Conservation (phyloP, 331 rosid species). For the Telfairia occidentalis region DNA sequence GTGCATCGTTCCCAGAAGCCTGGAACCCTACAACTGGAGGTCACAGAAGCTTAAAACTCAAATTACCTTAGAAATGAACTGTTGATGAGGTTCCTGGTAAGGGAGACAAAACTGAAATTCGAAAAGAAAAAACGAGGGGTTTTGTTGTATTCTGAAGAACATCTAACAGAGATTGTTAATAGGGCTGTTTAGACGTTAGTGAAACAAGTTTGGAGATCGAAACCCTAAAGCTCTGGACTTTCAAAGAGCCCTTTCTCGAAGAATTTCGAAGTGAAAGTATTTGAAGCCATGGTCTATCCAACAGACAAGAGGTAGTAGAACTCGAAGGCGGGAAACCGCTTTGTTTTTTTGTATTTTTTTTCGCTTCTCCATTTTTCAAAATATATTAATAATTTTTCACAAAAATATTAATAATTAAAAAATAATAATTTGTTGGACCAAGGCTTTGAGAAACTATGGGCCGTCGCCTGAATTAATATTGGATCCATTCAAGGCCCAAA, state of each 20-base stretch:
- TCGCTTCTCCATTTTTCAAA: neutral
- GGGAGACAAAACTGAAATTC: no score
- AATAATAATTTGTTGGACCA: neutral
- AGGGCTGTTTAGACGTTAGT: neutral
- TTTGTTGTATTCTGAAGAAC: neutral
- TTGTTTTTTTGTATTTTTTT: no score
- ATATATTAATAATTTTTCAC: no score
- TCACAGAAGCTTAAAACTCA: neutral
- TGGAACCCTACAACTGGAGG: neutral
- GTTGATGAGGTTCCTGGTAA: neutral
- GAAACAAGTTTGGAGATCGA: conserved; percentile 7
- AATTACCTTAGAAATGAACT: no score
- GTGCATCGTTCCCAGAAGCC: conserved; percentile 30
- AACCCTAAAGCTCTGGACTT: neutral
- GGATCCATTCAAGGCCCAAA: neutral
- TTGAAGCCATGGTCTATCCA: neutral
- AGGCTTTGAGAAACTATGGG: neutral
- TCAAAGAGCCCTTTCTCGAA: neutral
- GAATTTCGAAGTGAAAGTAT: neutral
- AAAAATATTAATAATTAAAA: neutral
- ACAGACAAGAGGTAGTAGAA: neutral
- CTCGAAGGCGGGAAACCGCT: conserved; percentile 7
- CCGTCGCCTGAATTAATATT: neutral
- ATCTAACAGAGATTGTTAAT: neutral
- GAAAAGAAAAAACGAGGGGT: neutral